Base-by-base conservation (phyloP, 192 early-diverging fungal species). In the Mortierella alpina region DNA sequence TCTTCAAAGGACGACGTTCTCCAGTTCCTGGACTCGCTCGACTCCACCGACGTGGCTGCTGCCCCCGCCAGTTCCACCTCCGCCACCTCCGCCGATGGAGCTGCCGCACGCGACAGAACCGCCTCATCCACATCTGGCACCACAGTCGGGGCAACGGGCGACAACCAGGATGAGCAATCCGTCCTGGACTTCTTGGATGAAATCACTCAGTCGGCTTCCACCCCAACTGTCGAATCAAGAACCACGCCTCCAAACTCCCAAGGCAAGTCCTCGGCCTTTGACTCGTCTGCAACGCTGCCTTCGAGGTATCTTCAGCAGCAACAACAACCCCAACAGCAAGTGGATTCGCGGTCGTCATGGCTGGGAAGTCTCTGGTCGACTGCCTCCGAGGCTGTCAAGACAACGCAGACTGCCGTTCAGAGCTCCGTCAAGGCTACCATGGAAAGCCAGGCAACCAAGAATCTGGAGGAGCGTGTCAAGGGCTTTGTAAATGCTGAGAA, bases 331-430 rank as follows among this genome's bases (percentile, higher is more conserved):
- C 80, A 70, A 23, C 67, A 72, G 20, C 74, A 53, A 40, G 60
- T 44, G 14, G 65, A 70, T 39, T n/a, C 75, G 15, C 66, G 82
- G 53, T 17, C 68, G 6, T 64, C 73, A 70, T 87, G 86, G 51
- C 84, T 88, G 83, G 85, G 85, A 4, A 87, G 76, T 45, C 53
- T 90, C 13, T 85, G 85, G 76, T 83, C 86, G 7, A 81, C 86
- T 17, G 89, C 89, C 2, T 83, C 83, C 44, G 86, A 86, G 46
- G 89, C 89, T 42, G 87, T 88, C 18, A 88, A 90, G 71, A 87
- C 81, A 2, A 87, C 87, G 0, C 86, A 86, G 15, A 85, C 72
- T 11, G 84, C 72, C 15, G 84, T 85, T 20, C 87, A 90, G 53
- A 79, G 84, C 40, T 84, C 87, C 44, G 85, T 86, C 58, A 86